A percentile compares a stretch with the other conserved stretches of the same genome.
phyloP scores from a whole-genome alignment of 257 asterid species.

The Przewalskia tangutica region DNA sequence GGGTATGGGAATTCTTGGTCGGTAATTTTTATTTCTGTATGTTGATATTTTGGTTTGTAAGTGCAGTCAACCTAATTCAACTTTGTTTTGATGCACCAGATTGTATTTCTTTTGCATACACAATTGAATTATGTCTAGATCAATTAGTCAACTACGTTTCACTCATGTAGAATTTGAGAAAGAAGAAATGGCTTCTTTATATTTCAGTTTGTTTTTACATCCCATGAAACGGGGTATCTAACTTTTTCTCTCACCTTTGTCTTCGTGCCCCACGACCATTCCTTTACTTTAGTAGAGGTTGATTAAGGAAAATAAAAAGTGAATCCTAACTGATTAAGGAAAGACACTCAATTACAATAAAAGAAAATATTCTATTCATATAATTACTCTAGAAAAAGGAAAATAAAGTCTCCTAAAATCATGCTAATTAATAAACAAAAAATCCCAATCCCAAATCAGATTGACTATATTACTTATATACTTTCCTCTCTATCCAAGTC shows the following conservation, averaged over 20 bases:
- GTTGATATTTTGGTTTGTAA: background rate
- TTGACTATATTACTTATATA: background rate
- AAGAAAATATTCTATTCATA: background rate
- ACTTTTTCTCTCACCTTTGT: no score
- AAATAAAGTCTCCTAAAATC: background rate
- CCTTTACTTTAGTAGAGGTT: no score
- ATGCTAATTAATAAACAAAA: background rate
- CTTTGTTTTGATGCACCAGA: background rate
- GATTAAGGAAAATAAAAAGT: no score
- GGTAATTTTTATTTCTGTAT: background rate
- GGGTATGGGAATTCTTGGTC: slow-evolving; percentile 34
- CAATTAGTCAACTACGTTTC: background rate
- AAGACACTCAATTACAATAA: background rate
- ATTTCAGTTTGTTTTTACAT: background rate
- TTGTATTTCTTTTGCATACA: background rate
- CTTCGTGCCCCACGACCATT: no score
- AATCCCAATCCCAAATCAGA: background rate
- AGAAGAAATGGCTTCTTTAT: background rate
- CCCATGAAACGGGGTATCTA: background rate
- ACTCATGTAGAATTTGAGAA: background rate
- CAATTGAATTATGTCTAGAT: background rate
- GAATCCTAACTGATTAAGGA: background rate
- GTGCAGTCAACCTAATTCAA: background rate
- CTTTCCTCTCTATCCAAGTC: background rate
- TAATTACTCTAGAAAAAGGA: background rate